Percentiles rank a stretch among this genome's conserved stretches.
Conservation (phyloP, 345 rosid species). For the Gossypium stocksii region DNA sequence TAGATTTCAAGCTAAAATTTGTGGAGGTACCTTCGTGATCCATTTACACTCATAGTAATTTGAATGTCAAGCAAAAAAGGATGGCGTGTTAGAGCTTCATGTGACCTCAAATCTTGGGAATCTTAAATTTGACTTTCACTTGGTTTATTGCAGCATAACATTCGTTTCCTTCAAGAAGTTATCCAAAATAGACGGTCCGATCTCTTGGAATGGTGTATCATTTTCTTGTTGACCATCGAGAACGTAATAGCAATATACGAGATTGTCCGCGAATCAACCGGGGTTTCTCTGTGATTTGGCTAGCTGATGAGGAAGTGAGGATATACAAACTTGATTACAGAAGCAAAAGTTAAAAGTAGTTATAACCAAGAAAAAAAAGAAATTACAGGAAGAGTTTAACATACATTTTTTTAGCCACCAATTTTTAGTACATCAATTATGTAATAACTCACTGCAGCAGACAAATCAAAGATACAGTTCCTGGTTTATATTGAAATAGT, state of each 20-base stretch:
- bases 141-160: slow-evolving; percentile 71
- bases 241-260: slow-evolving; percentile 67
- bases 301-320: slow-evolving; percentile 8
- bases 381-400: not conserved
- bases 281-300: slow-evolving; percentile 22
- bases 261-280: slow-evolving; percentile 50
- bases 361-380: not conserved
- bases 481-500: not conserved
- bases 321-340: not conserved
- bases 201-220: slow-evolving; percentile 81
- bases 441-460: not conserved
- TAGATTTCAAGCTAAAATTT: slow-evolving; percentile 83
- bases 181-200: slow-evolving; percentile 77
- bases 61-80: not conserved
- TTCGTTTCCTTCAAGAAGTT: slow-evolving; percentile 89
- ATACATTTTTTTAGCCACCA: not conserved
- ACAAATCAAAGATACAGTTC: not conserved
- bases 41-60: not conserved
- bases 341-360: not conserved
- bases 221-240: slow-evolving; percentile 68
- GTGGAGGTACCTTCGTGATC: slow-evolving; percentile 52
- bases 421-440: not conserved
- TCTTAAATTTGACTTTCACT: not conserved
- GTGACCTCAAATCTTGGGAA: not conserved
- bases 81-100: not conserved